These are phyloP conservation scores for Agarophyton chilense DNA, from an alignment of 23 red algal genomes.

Conservation along the genomic window DNA sequence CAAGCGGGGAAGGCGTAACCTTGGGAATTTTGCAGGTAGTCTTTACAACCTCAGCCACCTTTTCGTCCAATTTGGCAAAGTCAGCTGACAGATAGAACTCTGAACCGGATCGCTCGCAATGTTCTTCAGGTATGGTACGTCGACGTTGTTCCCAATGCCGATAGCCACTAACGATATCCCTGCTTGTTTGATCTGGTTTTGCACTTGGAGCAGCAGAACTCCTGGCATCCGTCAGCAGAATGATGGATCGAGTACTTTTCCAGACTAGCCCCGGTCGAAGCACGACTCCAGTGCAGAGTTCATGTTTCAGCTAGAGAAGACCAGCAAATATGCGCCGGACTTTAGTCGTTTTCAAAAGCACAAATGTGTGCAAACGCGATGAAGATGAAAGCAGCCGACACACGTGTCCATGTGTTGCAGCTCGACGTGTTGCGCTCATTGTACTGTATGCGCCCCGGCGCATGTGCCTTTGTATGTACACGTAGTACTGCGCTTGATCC, in stretches of 20 bases:
- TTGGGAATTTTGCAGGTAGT: too few species aligned
- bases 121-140: neutral
- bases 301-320: too few species aligned
- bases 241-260: neutral
- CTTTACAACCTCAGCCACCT: neutral
- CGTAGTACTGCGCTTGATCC: too few species aligned
- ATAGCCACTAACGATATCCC: neutral
- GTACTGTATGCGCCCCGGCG: too few species aligned
- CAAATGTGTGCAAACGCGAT: too few species aligned
- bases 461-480: too few species aligned
- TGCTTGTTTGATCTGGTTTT: neutral
- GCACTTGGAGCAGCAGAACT: neutral
- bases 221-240: neutral
- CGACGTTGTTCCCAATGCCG: neutral
- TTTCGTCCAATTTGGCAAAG: neutral
- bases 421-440: too few species aligned
- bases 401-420: too few species aligned
- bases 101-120: neutral
- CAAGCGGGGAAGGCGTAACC: too few species aligned
- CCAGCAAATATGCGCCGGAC: too few species aligned
- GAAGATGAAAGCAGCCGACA: too few species aligned
- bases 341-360: too few species aligned
- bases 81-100: neutral
- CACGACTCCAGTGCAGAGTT: neutral
- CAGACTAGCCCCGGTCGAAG: neutral